A percentile compares a stretch with the other conserved stretches of the same genome.
Conservation (phyloP, 2,329 filamentous ascomycete genomes). For the Fonsecaea pugnacius region DNA sequence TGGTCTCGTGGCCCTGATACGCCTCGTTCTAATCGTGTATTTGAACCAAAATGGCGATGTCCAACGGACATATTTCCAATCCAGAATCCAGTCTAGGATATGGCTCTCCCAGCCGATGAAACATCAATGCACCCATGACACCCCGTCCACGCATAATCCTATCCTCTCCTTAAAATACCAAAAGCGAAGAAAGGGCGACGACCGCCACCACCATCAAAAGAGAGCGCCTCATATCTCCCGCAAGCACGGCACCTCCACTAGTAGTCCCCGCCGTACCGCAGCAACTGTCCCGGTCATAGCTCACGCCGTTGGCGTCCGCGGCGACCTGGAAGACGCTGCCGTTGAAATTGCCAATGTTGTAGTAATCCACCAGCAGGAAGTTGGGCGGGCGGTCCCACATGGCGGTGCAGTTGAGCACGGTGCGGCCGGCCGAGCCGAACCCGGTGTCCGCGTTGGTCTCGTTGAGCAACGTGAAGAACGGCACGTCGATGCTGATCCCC, state of each 20-base stretch:
- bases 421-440: constrained; percentile 67
- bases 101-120: not conserved
- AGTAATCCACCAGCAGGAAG: constrained; percentile 83
- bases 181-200: not conserved
- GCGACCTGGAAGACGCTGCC: constrained; percentile 80
- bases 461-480: constrained; percentile 71
- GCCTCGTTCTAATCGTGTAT: not conserved
- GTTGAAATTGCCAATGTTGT: constrained; percentile 69
- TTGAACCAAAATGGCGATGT: not conserved
- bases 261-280: constrained; percentile 33
- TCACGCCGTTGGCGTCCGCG: constrained; percentile 72
- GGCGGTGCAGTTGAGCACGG: constrained; percentile 66
- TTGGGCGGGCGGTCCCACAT: constrained; percentile 73
- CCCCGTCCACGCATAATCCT: not conserved
- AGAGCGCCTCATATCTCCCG: not conserved
- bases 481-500: constrained; percentile 68
- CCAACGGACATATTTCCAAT: not conserved
- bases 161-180: not conserved
- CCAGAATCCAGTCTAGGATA: not conserved
- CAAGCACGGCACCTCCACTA: not conserved
- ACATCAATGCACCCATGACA: not conserved
- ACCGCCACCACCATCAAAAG: not conserved
- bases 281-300: constrained; percentile 59
- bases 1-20: not conserved
- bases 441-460: constrained; percentile 71